Percentiles rank a stretch among this genome's conserved stretches.
Evolutionary conservation across 2,329 filamentous ascomycete genomes (phyloP).

Genomic region (Ophiostoma ips): DNA sequence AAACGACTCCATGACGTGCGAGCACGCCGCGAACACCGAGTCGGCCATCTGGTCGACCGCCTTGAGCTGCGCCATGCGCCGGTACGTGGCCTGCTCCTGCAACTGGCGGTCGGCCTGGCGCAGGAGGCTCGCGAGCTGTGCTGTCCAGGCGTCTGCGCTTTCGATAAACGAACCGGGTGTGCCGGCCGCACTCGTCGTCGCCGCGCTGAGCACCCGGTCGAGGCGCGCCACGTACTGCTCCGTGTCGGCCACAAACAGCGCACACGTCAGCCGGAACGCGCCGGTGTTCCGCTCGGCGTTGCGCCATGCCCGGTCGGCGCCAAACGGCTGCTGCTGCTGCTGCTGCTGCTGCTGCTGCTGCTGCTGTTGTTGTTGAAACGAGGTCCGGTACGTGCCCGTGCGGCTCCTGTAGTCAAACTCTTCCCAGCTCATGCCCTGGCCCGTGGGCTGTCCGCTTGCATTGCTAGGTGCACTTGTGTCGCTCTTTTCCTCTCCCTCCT

Average conservation of each 20-base stretch:
- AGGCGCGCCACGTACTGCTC: conserved; percentile 9
- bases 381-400: background rate
- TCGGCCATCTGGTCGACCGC: conserved; percentile 5
- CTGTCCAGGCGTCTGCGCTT: background rate
- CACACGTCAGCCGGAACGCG: background rate
- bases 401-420: background rate
- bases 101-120: background rate
- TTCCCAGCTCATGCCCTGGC: background rate
- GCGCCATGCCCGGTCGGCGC: background rate
- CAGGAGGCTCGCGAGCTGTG: background rate
- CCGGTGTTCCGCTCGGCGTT: background rate
- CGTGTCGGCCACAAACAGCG: conserved; percentile 8
- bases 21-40: background rate
- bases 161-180: background rate
- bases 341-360: too few species aligned
- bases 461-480: too few species aligned
- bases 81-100: conserved; percentile 7
- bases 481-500: background rate
- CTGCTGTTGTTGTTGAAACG: background rate
- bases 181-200: background rate
- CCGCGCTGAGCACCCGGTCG: background rate
- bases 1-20: conserved; percentile 8
- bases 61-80: conserved; percentile 11
- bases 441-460: too few species aligned
- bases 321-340: background rate